Evolutionary conservation across 768 basidiomycete genomes (phyloP), one percentile per base, ranked within the genome.

Genomic region (Boletus barrowsii): DNA sequence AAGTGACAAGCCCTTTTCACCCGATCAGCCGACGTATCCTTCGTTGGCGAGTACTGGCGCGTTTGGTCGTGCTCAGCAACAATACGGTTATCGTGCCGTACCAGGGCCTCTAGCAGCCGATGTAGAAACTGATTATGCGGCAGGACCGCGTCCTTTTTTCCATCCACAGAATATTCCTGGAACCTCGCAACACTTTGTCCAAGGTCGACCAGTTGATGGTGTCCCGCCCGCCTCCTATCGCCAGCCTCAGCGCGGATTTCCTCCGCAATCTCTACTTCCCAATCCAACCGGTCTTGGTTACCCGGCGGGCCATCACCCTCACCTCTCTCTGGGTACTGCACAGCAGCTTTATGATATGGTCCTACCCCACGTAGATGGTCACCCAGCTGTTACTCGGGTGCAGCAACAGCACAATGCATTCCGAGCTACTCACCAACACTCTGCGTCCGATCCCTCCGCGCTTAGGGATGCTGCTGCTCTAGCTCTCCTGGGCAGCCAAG

Each of bases 291-390:
- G 76, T 50, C 74, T 86, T 58, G 76, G 73, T 53, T 87, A 84
- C 63, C 68, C 76, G 24, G 71, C 71, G n/a, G 71, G 60, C 40
- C 84, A 87, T 62, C 79, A 82, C n/a, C 74, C 84, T 15, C 85
- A 87, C 58, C 77, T 89, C 51, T 84, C 87, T 11, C 73, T 90
- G 49, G 86, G 84, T 54, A 87, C 81, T 63, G 79, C 87, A 29
- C 88, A 90, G 61, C 88, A 89, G 62, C 63, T 90, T 49, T 90
- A 90, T 62, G 88, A 90, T 63, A 87, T 89, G 85, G 87, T 90
- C 80, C 71, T 77, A 33, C 75, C 79, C 51, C 61, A 70, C 32
- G 39, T 53, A 15, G 83, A 86, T 57, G 76, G 75, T 56, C 83
- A 83, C 65, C 80, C 86, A 35, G 81, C 87, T 32, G 83, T 88